These are phyloP conservation scores for Hypoxylon subgilvum DNA, from an alignment of 495 filamentous ascomycete genomes.

Conservation along the genomic window DNA sequence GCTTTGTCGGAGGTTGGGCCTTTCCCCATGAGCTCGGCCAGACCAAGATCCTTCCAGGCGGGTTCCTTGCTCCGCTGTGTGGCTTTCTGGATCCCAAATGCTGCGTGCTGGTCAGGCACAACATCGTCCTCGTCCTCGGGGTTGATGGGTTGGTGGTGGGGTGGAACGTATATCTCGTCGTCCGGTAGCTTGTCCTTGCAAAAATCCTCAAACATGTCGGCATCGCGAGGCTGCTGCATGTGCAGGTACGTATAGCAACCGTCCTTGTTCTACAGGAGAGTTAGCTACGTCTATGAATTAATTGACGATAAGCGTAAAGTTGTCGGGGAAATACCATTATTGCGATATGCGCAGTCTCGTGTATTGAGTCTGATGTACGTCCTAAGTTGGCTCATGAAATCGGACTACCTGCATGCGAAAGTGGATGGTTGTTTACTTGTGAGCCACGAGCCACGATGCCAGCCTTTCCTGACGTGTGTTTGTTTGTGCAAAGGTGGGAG, in stretches of 20 bases:
- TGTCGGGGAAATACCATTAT: conserved; percentile 14
- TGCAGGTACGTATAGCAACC: conserved; percentile 85
- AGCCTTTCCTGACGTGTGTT: no score
- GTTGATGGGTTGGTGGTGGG: conserved; percentile 89
- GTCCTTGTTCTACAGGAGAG: conserved; percentile 77
- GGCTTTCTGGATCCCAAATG: conserved; percentile 91
- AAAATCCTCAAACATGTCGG: conserved; percentile 93
- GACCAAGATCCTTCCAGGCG: conserved; percentile 85
- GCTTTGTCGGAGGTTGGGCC: conserved; percentile 50
- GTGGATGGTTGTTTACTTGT: no score
- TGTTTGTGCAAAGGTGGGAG: no score
- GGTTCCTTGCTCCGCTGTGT: conserved; percentile 73
- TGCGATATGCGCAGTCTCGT: not conserved
- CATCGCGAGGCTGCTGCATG: conserved; percentile 77
- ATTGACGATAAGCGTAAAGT: not conserved
- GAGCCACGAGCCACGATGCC: no score
- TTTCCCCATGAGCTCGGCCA: conserved; percentile 70
- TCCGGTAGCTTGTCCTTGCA: conserved; percentile 69
- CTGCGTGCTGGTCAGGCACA: conserved; percentile 95
- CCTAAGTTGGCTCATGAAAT: no score
- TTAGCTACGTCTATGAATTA: not conserved
- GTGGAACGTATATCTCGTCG: conserved; percentile 85
- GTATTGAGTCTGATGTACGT: not conserved
- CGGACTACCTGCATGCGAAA: no score
- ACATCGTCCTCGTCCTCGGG: conserved; percentile 98